A percentile compares a stretch with the other conserved stretches of the same genome.
Evolutionary conservation across 139 green algal genomes (phyloP).

Genomic region (Klebsormidium nitens): DNA sequence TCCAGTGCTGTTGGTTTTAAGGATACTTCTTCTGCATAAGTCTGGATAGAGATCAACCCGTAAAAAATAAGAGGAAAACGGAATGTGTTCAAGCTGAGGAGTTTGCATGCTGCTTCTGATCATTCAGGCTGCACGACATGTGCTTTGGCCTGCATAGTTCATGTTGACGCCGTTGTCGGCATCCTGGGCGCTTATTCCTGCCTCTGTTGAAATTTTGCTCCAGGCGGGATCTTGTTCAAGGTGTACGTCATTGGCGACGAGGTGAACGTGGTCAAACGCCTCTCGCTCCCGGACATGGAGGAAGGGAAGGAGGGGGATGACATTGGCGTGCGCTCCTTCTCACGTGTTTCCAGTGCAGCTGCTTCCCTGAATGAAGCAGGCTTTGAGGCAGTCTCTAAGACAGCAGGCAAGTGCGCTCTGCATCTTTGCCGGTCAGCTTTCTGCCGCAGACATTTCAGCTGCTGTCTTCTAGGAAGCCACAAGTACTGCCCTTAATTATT

Average conservation of each 20-base stretch:
- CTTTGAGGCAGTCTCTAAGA: background rate
- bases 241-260: conserved; percentile 27
- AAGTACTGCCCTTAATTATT: conserved; percentile 1
- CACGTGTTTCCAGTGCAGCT: conserved; percentile 3
- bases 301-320: background rate
- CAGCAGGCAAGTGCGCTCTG: background rate
- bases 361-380: background rate
- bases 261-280: conserved; percentile 9
- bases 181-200: too few relatives aligned
- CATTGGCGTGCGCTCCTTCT: background rate
- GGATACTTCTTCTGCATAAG: too few relatives aligned
- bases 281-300: conserved; percentile 18
- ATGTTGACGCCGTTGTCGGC: too few relatives aligned
- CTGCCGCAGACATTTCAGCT: background rate
- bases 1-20: too few relatives aligned
- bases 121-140: too few relatives aligned
- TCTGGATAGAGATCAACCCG: too few relatives aligned
- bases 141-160: too few relatives aligned
- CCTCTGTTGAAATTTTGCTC: background rate
- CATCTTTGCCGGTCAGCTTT: too few relatives aligned
- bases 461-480: background rate
- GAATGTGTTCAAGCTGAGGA: too few relatives aligned
- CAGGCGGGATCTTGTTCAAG: conserved; percentile 26
- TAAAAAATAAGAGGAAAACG: too few relatives aligned
- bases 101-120: too few relatives aligned